Conservation (phyloP, 2,329 filamentous ascomycete species). For the Diplodia mutila region DNA sequence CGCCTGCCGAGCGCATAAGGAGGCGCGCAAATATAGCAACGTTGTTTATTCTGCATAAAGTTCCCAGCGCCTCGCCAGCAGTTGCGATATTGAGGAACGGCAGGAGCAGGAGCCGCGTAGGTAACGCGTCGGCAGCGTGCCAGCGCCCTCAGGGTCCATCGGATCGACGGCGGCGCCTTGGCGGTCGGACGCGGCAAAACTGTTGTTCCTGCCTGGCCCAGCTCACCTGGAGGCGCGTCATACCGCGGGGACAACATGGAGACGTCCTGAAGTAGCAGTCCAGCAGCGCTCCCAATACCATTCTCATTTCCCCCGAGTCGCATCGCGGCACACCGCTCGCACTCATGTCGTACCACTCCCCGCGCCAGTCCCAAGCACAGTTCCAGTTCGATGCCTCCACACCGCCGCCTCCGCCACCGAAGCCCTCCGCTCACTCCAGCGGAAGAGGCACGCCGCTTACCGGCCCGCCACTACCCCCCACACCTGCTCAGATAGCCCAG, state of each 20-base stretch:
- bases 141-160: not conserved
- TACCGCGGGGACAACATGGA: slow-evolving; percentile 22
- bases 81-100: not conserved
- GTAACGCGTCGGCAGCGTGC: not conserved
- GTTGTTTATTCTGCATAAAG: not conserved
- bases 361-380: slow-evolving; percentile 34
- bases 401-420: slow-evolving; percentile 53
- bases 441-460: slow-evolving; percentile 46
- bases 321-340: slow-evolving; percentile 14
- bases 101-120: not conserved
- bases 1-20: slow-evolving; percentile 1
- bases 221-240: slow-evolving; percentile 1
- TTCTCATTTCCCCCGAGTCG: slow-evolving; percentile 15
- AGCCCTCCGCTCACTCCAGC: slow-evolving; percentile 47
- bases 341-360: slow-evolving; percentile 45
- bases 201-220: not conserved
- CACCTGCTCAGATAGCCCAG: slow-evolving; percentile 28
- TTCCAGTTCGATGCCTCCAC: slow-evolving; percentile 49
- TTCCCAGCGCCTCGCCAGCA: not conserved
- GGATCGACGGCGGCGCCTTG: slow-evolving; percentile 4
- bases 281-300: slow-evolving; percentile 21
- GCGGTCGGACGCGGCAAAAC: not conserved
- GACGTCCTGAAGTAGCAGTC: slow-evolving; percentile 16
- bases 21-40: slow-evolving; percentile 7
- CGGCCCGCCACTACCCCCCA: slow-evolving; percentile 51